These are phyloP conservation scores for Globisporangium mamillatum DNA, from an alignment of 352 stramenopile species.

Conservation along the genomic window DNA sequence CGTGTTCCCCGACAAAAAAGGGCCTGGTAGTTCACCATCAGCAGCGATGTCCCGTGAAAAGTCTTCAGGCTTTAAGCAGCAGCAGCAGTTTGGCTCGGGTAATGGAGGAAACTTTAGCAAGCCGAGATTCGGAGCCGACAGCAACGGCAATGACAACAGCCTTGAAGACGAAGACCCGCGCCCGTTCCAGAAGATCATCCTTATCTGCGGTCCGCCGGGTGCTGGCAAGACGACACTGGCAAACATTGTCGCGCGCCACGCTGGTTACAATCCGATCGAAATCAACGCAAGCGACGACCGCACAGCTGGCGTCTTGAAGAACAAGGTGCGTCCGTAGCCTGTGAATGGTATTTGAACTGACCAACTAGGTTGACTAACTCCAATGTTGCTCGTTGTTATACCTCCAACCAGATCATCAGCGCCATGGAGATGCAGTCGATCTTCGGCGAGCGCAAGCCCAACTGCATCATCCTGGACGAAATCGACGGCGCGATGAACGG, in stretches of 20 bases:
- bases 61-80: conserved; percentile 6
- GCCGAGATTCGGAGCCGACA: conserved; percentile 1
- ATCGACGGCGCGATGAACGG: conserved; percentile 95
- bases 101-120: conserved; percentile 10
- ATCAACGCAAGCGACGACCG: conserved; percentile 98
- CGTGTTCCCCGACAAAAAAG: conserved; percentile 88
- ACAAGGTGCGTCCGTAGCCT: conserved; percentile 64
- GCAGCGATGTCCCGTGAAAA: conserved; percentile 1
- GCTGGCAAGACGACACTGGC: conserved; percentile 97
- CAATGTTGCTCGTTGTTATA: background rate
- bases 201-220: conserved; percentile 93
- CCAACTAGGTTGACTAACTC: background rate
- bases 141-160: conserved; percentile 12
- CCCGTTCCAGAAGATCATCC: conserved; percentile 87
- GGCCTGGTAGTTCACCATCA: background rate
- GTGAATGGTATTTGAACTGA: background rate
- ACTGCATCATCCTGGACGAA: conserved; percentile 98
- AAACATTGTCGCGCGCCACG: conserved; percentile 94
- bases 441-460: conserved; percentile 87
- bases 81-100: conserved; percentile 7
- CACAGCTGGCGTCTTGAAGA: conserved; percentile 87
- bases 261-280: conserved; percentile 97
- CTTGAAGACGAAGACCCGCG: conserved; percentile 38
- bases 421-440: conserved; percentile 93
- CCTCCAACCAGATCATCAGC: conserved; percentile 59